phyloP scores from a whole-genome alignment of 352 stramenopile species.

The Elongisporangium prolatum region DNA sequence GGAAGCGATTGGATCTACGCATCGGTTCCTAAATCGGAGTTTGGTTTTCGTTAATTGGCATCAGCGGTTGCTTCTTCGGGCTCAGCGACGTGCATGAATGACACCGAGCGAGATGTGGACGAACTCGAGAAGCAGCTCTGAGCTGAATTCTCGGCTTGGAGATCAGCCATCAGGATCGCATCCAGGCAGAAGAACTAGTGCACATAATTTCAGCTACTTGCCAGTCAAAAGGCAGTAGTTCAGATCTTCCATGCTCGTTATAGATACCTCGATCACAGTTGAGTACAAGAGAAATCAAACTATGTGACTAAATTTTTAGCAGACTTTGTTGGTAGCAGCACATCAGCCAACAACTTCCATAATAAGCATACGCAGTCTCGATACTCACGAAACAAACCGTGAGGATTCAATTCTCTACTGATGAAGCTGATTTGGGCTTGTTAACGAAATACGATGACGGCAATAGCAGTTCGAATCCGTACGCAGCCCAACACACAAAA shows the following conservation, averaged over 20 bases:
- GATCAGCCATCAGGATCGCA: too few species aligned
- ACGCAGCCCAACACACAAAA: neutral
- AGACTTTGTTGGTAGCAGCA: conserved; percentile 9
- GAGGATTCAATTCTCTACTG: neutral
- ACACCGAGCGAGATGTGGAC: too few species aligned
- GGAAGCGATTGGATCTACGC: neutral
- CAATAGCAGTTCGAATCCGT: neutral
- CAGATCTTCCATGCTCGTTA: conserved; percentile 11
- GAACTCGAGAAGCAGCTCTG: too few species aligned
- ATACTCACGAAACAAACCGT: neutral
- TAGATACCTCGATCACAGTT: conserved; percentile 6
- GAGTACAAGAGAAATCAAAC: conserved; percentile 21
- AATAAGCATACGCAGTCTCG: neutral
- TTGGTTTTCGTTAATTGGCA: conserved; percentile 3
- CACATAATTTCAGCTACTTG: conserved; percentile 10
- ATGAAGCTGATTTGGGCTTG: neutral
- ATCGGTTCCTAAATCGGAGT: conserved; percentile 2
- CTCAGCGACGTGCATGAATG: too few species aligned
- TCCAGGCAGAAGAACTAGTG: conserved; percentile 13
- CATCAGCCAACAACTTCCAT: neutral
- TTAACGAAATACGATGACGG: neutral
- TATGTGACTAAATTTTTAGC: conserved; percentile 1
- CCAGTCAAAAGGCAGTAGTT: conserved; percentile 3
- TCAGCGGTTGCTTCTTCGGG: too few species aligned
- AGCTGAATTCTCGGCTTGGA: too few species aligned